phyloP scores from a whole-genome alignment of 169 alveolate genomes.

The Plasmodium adleri region DNA sequence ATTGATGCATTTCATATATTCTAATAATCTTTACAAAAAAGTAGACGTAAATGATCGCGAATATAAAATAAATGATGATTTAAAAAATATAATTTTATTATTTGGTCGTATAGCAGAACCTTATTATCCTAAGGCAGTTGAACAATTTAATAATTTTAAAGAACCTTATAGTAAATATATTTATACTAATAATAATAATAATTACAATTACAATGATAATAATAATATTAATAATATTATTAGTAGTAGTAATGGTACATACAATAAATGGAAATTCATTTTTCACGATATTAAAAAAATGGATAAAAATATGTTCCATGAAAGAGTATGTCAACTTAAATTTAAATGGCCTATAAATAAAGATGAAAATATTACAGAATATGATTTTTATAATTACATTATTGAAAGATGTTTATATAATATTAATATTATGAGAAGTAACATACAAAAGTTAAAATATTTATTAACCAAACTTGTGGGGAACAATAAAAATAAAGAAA shows the following conservation, averaged over 20 bases:
- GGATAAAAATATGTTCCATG: constrained; percentile 47
- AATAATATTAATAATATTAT: constrained; percentile 43
- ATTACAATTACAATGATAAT: constrained; percentile 10
- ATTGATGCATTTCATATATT: constrained; percentile 22
- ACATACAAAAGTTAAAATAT: constrained; percentile 43
- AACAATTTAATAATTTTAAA: constrained; percentile 57
- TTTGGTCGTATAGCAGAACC: constrained; percentile 72
- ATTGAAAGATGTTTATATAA: constrained; percentile 62
- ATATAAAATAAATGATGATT: constrained; percentile 53
- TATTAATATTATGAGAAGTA: constrained; percentile 25
- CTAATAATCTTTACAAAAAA: constrained; percentile 30
- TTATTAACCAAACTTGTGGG: constrained; percentile 30
- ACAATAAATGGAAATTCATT: constrained; percentile 52
- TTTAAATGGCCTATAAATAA: constrained; percentile 75
- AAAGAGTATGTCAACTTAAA: constrained; percentile 65
- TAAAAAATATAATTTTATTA: constrained; percentile 48
- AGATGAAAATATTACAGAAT: constrained; percentile 71
- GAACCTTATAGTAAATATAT: constrained; percentile 75
- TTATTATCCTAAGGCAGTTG: constrained; percentile 63
- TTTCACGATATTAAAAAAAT: constrained; percentile 38
- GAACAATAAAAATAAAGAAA: constrained; percentile 14
- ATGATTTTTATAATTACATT: constrained; percentile 56
- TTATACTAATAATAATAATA: constrained; percentile 26
- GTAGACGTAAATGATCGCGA: constrained; percentile 21
- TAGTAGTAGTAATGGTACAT: constrained; percentile 14